phyloP scores from a whole-genome alignment of 345 rosid genomes.

The Gossypium anomalum region DNA sequence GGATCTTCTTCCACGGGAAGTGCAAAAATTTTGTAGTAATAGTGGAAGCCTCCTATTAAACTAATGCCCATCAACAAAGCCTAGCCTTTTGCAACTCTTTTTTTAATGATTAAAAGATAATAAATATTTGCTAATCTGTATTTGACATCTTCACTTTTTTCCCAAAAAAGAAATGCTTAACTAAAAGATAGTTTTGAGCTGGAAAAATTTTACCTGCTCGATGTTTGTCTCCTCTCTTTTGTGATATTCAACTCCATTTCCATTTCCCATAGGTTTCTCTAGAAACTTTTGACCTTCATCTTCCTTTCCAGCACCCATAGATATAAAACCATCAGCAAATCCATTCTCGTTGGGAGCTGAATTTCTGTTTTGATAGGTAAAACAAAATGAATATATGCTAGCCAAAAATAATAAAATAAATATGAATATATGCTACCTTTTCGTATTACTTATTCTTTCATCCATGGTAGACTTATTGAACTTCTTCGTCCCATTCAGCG shows the following conservation, averaged over 20 bases:
- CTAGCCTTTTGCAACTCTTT: background rate
- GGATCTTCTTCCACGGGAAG: conserved; percentile 15
- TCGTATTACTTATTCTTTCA: conserved; percentile 30
- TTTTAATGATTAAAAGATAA: background rate
- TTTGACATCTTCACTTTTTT: background rate
- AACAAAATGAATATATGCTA: background rate
- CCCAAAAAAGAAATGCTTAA: background rate
- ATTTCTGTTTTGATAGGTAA: conserved; percentile 28
- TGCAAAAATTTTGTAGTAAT: background rate
- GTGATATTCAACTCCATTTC: conserved; percentile 28
- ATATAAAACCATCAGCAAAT: conserved; percentile 8
- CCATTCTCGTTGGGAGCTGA: conserved; percentile 29
- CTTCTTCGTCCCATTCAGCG: conserved; percentile 19
- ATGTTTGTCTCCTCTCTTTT: conserved; percentile 18
- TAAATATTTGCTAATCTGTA: background rate
- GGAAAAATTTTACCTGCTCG: conserved; percentile 30
- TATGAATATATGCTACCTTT: conserved; percentile 36
- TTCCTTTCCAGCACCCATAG: conserved; percentile 29
- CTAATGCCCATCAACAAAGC: conserved; percentile 7
- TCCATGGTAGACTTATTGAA: conserved; percentile 19
- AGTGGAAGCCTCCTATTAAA: conserved; percentile 10
- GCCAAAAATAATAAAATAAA: background rate
- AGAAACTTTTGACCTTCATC: conserved; percentile 25
- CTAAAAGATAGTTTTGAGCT: background rate
- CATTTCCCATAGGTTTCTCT: conserved; percentile 21